Conservation (phyloP, 2,329 filamentous ascomycete genomes). For the Diaporthe sp. region DNA sequence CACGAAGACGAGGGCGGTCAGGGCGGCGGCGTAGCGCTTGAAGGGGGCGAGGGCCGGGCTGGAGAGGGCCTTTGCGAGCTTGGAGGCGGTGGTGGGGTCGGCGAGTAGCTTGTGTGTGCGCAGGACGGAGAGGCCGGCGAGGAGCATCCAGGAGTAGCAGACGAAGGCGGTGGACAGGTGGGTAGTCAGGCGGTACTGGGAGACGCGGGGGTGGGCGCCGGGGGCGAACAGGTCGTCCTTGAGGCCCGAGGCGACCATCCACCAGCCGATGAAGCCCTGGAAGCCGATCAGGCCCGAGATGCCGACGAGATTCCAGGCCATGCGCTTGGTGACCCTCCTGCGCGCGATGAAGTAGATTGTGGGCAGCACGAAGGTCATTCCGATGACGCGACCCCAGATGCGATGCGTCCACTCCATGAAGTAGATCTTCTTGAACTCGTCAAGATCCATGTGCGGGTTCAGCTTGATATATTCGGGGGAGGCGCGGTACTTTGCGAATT, state of each 20-base stretch:
- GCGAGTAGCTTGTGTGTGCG: constrained; percentile 80
- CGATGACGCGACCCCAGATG: constrained; percentile 93
- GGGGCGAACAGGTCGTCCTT: constrained; percentile 96
- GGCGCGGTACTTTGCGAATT: constrained; percentile 92
- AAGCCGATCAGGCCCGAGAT: constrained; percentile 93
- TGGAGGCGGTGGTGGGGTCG: constrained; percentile 74
- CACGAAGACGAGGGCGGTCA: constrained; percentile 83
- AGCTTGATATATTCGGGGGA: constrained; percentile 94
- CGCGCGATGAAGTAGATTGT: constrained; percentile 89
- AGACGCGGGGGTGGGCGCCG: constrained; percentile 91
- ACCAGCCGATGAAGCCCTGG: constrained; percentile 97
- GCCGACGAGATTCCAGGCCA: constrained; percentile 83
- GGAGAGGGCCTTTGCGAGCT: constrained; percentile 72
- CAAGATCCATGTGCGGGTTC: constrained; percentile 92
- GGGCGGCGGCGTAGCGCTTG: constrained; percentile 77
- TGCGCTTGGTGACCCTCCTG: constrained; percentile 81
- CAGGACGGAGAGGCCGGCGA: constrained; percentile 87
- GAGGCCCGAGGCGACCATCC: constrained; percentile 98
- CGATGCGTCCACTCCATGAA: constrained; percentile 99
- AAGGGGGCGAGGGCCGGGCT: constrained; percentile 80
- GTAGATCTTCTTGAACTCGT: constrained; percentile 98
- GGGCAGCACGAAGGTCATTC: constrained; percentile 89
- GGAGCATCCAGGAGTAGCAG: constrained; percentile 95
- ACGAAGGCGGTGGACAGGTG: constrained; percentile 92
- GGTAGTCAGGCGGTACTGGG: constrained; percentile 91